These are phyloP conservation scores for Kurtzmaniella cleridarum DNA, from an alignment of 805 yeast species.

Conservation along the genomic window DNA sequence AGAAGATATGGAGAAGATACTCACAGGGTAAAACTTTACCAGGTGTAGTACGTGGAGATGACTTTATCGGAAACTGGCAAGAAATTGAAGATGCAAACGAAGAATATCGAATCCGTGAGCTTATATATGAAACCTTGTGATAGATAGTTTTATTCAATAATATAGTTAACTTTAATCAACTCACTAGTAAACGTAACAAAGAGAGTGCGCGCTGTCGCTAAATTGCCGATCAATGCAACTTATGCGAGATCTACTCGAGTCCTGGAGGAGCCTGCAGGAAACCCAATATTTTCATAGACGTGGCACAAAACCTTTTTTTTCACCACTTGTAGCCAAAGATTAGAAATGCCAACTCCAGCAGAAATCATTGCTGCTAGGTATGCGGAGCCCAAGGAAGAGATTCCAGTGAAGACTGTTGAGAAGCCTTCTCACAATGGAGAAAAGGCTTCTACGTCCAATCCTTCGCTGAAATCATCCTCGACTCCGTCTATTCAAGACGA, in stretches of 20 bases:
- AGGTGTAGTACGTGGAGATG: constrained; percentile 79
- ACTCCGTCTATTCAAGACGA: constrained; percentile 45
- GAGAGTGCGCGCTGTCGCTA: neutral
- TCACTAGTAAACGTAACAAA: neutral
- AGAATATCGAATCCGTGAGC: constrained; percentile 57
- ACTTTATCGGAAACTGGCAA: constrained; percentile 78
- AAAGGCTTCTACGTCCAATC: neutral
- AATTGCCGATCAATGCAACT: no score
- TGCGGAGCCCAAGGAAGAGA: constrained; percentile 14
- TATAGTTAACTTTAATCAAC: neutral
- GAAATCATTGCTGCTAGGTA: constrained; percentile 44
- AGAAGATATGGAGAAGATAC: constrained; percentile 75
- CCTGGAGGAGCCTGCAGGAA: no score
- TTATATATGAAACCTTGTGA: constrained; percentile 59
- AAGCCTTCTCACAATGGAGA: neutral
- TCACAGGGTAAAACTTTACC: constrained; percentile 73
- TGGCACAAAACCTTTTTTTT: constrained; percentile 5
- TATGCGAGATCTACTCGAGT: no score
- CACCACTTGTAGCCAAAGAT: neutral
- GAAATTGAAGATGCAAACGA: constrained; percentile 86
- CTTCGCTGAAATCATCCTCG: constrained; percentile 9
- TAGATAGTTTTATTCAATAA: neutral
- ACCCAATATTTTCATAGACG: constrained; percentile 1
- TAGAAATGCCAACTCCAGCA: constrained; percentile 40
- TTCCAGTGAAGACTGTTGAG: neutral